Evolutionary conservation across 805 yeast genomes (phyloP).

Genomic region (Metschnikowia santaceciliae): DNA sequence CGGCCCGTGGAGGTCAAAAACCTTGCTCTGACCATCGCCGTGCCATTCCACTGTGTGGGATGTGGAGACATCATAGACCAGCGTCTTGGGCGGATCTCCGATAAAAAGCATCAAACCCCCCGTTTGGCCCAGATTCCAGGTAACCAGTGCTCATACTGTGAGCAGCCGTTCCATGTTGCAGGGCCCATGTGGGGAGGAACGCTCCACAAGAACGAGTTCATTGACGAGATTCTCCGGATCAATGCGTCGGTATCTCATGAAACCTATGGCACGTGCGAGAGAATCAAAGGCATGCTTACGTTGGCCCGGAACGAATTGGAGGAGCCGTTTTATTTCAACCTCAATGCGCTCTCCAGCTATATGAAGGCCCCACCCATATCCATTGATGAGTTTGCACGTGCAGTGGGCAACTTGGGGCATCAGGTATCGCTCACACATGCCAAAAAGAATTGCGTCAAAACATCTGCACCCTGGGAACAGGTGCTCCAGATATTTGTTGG

Average conservation of each 20-base stretch:
- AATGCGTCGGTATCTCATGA: slow-evolving; percentile 48
- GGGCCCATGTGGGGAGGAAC: slow-evolving; percentile 97
- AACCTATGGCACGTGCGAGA: slow-evolving; percentile 70
- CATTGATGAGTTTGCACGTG: slow-evolving; percentile 65
- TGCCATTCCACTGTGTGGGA: slow-evolving; percentile 80
- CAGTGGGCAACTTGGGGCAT: slow-evolving; percentile 80
- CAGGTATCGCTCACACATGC: slow-evolving; percentile 87
- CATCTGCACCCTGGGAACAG: slow-evolving; percentile 81
- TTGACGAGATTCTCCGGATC: slow-evolving; percentile 57
- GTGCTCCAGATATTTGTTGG: slow-evolving; percentile 69
- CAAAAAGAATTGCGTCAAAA: slow-evolving; percentile 77
- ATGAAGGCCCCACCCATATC: slow-evolving; percentile 84
- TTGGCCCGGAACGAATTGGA: slow-evolving; percentile 70
- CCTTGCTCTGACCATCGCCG: slow-evolving; percentile 70
- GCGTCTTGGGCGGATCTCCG: slow-evolving; percentile 61
- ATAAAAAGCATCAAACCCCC: slow-evolving; percentile 52
- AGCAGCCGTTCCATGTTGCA: slow-evolving; percentile 65
- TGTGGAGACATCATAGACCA: slow-evolving; percentile 75
- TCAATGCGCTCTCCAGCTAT: slow-evolving; percentile 69
- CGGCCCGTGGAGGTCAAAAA: slow-evolving; percentile 81
- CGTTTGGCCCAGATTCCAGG: slow-evolving; percentile 57
- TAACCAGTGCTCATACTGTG: slow-evolving; percentile 66
- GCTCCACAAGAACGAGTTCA: slow-evolving; percentile 66
- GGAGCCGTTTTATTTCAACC: slow-evolving; percentile 76
- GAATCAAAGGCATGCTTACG: slow-evolving; percentile 91